phyloP scores from a whole-genome alignment of 78 protist species.

The Bigelowiella natans region DNA sequence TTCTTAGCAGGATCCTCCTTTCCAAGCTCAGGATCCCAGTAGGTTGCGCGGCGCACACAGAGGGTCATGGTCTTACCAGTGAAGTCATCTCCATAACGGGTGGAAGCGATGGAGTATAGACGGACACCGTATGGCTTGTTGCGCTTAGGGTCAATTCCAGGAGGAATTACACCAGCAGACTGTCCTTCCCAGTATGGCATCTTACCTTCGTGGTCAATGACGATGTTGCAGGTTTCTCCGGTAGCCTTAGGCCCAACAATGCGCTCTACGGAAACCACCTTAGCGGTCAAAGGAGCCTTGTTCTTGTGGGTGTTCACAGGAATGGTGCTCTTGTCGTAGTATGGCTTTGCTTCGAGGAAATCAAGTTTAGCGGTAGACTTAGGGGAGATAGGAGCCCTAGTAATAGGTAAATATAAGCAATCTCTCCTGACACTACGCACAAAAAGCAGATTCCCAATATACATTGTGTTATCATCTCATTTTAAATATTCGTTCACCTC shows the following conservation, averaged over 20 bases:
- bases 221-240: slow-evolving; percentile 36
- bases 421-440: no score
- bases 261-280: slow-evolving; percentile 24
- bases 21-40: slow-evolving; percentile 26
- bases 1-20: slow-evolving; percentile 35
- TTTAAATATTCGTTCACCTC: no score
- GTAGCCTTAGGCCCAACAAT: slow-evolving; percentile 28
- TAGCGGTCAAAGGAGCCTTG: slow-evolving; percentile 31
- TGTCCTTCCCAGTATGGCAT: slow-evolving; percentile 44
- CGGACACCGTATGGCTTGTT: slow-evolving; percentile 37
- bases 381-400: no score
- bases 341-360: slow-evolving; percentile 33
- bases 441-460: no score
- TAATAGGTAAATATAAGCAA: no score
- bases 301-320: slow-evolving; percentile 34
- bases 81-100: slow-evolving; percentile 32
- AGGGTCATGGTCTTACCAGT: slow-evolving; percentile 28
- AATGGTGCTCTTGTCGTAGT: slow-evolving; percentile 17
- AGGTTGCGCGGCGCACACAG: slow-evolving; percentile 41
- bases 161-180: slow-evolving; percentile 32
- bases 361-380: background rate
- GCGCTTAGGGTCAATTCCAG: slow-evolving; percentile 36
- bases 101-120: slow-evolving; percentile 41
- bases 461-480: no score
- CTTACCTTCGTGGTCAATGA: slow-evolving; percentile 32